Percentiles rank a stretch among this genome's conserved stretches.
phyloP scores from a whole-genome alignment of 768 basidiomycete genomes.

The Mycena galericulata region DNA sequence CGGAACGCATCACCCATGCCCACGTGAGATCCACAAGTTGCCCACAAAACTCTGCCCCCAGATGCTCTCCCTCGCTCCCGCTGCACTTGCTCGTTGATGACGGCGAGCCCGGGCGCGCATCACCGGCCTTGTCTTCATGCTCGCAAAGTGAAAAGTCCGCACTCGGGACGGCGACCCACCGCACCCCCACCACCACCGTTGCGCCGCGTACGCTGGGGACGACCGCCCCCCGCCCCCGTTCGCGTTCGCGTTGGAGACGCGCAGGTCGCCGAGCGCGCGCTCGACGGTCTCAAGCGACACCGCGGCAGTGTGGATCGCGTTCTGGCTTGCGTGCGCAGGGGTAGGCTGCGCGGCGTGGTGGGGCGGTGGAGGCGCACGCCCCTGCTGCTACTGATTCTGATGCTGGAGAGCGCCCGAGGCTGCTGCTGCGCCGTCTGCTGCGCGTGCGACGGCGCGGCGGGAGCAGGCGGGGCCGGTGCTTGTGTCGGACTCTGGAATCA shows the following conservation, averaged over 20 bases:
- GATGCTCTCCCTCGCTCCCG: too few species aligned
- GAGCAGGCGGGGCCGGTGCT: slow-evolving; percentile 16
- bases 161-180: slow-evolving; percentile 58
- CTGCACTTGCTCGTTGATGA: too few species aligned
- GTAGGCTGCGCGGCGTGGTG: background rate
- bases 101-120: slow-evolving; percentile 43
- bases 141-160: slow-evolving; percentile 88
- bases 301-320: slow-evolving; percentile 76
- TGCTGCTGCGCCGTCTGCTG: slow-evolving; percentile 30
- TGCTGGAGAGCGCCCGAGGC: slow-evolving; percentile 14
- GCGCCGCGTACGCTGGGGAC: slow-evolving; percentile 24
- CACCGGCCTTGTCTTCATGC: slow-evolving; percentile 80
- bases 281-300: slow-evolving; percentile 79
- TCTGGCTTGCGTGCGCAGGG: slow-evolving; percentile 53
- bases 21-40: too few species aligned
- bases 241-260: slow-evolving; percentile 48
- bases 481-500: slow-evolving; percentile 24
- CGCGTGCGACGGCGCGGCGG: slow-evolving; percentile 25
- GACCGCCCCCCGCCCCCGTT: slow-evolving; percentile 16
- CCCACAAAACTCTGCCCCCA: too few species aligned
- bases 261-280: slow-evolving; percentile 64
- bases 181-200: too few species aligned
- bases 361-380: slow-evolving; percentile 46
- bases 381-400: slow-evolving; percentile 39
- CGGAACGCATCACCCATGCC: too few species aligned